Percentiles rank a stretch among this genome's conserved stretches.
Evolutionary conservation across 805 yeast genomes (phyloP).

Genomic region (Trichomonascus vanleenenianus): DNA sequence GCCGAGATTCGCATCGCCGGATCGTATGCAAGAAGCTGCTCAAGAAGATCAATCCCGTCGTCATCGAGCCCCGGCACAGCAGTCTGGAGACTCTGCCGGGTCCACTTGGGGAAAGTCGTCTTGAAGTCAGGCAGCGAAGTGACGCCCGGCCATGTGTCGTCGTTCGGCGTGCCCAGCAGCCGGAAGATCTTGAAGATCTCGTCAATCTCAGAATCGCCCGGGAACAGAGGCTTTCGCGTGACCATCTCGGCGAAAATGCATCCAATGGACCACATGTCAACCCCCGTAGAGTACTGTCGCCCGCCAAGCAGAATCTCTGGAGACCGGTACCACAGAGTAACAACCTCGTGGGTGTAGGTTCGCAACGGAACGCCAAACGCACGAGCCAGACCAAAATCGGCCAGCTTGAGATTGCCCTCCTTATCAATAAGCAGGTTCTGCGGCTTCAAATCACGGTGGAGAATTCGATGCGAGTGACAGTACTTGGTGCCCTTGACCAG

Average conservation of each 20-base stretch:
- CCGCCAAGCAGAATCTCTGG: slow-evolving; percentile 96
- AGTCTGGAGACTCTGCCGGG: slow-evolving; percentile 56
- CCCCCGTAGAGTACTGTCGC: slow-evolving; percentile 94
- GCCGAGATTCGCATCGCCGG: slow-evolving; percentile 93
- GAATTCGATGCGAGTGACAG: slow-evolving; percentile 89
- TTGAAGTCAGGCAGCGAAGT: slow-evolving; percentile 86
- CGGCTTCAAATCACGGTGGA: slow-evolving; percentile 95
- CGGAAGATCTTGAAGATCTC: slow-evolving; percentile 92
- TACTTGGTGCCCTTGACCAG: slow-evolving; percentile 83
- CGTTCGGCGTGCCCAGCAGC: slow-evolving; percentile 89
- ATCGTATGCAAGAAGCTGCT: slow-evolving; percentile 72
- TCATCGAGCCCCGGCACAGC: slow-evolving; percentile 73
- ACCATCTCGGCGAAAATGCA: slow-evolving; percentile 98
- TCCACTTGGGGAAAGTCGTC: slow-evolving; percentile 89
- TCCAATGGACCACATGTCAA: slow-evolving; percentile 98
- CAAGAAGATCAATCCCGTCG: slow-evolving; percentile 78
- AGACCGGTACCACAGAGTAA: slow-evolving; percentile 94
- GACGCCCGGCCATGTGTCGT: slow-evolving; percentile 92
- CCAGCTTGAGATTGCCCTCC: slow-evolving; percentile 86
- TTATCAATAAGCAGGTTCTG: slow-evolving; percentile 91
- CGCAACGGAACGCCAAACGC: slow-evolving; percentile 97
- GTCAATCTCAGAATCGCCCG: slow-evolving; percentile 97
- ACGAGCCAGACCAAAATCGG: slow-evolving; percentile 92
- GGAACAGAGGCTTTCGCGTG: slow-evolving; percentile 87
- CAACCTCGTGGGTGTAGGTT: slow-evolving; percentile 97